These are phyloP conservation scores for Chrysanthemum lavandulifolium DNA, from an alignment of 129 eudicot genomes.

Conservation along the genomic window DNA sequence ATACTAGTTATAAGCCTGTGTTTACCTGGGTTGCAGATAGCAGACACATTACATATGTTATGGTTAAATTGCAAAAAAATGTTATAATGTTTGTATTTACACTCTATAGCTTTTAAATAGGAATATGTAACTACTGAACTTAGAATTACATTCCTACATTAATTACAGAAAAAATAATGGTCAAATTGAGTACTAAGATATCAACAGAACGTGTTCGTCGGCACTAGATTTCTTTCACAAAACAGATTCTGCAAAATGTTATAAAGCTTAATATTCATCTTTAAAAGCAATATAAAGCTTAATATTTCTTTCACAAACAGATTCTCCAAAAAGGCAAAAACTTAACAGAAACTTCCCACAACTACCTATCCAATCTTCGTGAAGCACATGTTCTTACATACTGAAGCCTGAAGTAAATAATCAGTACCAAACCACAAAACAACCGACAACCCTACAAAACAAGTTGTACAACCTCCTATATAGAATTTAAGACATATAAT, in stretches of 20 bases:
- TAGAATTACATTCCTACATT: neutral
- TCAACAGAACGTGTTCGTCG: neutral
- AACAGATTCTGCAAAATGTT: neutral
- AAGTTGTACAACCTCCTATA: neutral
- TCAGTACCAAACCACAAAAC: neutral
- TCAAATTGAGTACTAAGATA: neutral
- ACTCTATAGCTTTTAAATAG: neutral
- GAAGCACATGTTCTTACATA: neutral
- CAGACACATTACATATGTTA: neutral
- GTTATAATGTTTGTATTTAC: neutral
- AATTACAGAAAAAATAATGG: neutral
- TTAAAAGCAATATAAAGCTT: neutral
- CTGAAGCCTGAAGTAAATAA: neutral
- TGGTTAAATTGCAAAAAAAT: no score
- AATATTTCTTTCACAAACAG: neutral
- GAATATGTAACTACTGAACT: neutral
- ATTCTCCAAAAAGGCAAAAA: neutral
- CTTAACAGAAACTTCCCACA: neutral
- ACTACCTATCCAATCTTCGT: neutral
- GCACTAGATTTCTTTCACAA: neutral
- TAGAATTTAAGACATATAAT: neutral
- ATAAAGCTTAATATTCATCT: no score
- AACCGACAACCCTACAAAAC: slow-evolving; percentile 2
- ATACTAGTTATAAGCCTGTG: neutral
- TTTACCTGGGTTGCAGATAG: neutral